Conservation (phyloP, 2,329 filamentous ascomycete genomes). For the Colletotrichum chlorophyti region DNA sequence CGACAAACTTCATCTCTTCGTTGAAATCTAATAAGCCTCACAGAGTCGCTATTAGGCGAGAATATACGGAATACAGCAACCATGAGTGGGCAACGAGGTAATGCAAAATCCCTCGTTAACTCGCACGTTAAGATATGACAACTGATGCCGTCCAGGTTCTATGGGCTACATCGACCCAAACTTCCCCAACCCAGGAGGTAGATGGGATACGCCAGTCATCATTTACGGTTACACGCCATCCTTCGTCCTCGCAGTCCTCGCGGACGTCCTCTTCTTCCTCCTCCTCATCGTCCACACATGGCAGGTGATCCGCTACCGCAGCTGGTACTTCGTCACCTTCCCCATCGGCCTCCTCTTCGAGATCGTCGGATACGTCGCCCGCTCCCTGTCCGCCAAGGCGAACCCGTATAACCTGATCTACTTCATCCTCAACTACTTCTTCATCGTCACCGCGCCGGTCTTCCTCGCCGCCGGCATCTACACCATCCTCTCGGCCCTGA, state of each 20-base stretch:
- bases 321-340: constrained; percentile 55
- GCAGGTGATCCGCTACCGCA: constrained; percentile 44
- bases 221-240: constrained; percentile 58
- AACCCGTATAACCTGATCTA: constrained; percentile 61
- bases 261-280: constrained; percentile 50
- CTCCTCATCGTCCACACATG: constrained; percentile 45
- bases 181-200: constrained; percentile 54
- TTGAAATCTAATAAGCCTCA: neutral
- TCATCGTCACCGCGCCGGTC: constrained; percentile 65
- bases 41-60: constrained; percentile 15
- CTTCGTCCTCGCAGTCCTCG: constrained; percentile 51
- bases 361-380: constrained; percentile 56
- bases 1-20: neutral
- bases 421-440: constrained; percentile 67
- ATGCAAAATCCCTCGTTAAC: constrained; percentile 1
- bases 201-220: constrained; percentile 54
- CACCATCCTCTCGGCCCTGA: constrained; percentile 58
- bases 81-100: constrained; percentile 23
- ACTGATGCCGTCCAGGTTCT: constrained; percentile 24
- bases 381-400: constrained; percentile 52
- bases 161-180: constrained; percentile 56
- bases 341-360: constrained; percentile 53
- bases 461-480: constrained; percentile 64
- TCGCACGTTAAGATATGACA: too few relatives aligned
- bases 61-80: rapidly evolving